phyloP scores from a whole-genome alignment of 1,139 yeast genomes.

The Debaryomyces singareniensis region DNA sequence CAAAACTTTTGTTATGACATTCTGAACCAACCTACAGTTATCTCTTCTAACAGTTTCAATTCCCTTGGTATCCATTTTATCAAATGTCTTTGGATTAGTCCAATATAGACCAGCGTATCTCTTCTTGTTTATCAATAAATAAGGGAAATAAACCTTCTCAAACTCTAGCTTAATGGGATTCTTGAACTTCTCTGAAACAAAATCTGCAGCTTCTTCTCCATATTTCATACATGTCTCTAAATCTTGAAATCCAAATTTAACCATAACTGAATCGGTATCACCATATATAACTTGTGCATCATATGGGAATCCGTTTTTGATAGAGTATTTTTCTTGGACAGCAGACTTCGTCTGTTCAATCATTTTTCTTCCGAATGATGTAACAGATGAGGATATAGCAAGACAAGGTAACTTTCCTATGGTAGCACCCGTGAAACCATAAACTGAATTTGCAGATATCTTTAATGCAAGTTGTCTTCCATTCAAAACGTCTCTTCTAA shows the following conservation, averaged over 20 bases:
- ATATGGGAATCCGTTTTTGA: conserved; percentile 70
- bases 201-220: conserved; percentile 92
- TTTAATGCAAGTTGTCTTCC: conserved; percentile 97
- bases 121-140: conserved; percentile 86
- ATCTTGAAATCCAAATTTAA: conserved; percentile 86
- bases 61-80: conserved; percentile 98
- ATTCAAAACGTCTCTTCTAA: conserved; percentile 85
- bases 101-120: conserved; percentile 96
- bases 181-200: conserved; percentile 71
- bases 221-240: conserved; percentile 78
- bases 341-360: conserved; percentile 85
- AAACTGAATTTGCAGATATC: conserved; percentile 95
- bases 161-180: conserved; percentile 92
- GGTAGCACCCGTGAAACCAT: conserved; percentile 99
- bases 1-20: conserved; percentile 87
- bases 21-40: conserved; percentile 89
- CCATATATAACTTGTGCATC: conserved; percentile 95
- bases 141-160: conserved; percentile 95
- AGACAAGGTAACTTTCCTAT: conserved; percentile 95
- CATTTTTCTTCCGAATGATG: conserved; percentile 96
- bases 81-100: conserved; percentile 86
- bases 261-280: conserved; percentile 99
- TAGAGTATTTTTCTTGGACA: conserved; percentile 74
- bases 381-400: conserved; percentile 91
- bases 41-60: conserved; percentile 98